Base-by-base conservation (phyloP, 805 yeast species). In the Yamadazyma tumulicola region DNA sequence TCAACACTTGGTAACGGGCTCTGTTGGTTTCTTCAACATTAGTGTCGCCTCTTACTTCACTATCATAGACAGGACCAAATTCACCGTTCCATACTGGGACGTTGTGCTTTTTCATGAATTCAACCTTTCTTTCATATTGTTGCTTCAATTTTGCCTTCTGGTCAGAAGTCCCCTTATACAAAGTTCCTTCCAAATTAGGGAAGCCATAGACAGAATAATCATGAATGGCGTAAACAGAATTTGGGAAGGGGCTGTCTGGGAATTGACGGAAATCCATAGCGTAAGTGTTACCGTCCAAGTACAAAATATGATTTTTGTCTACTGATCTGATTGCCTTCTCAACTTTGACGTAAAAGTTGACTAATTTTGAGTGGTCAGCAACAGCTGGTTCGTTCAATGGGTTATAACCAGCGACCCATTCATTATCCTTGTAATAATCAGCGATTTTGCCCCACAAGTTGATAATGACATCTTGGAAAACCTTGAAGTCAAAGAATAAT, bases 31-130 rank as follows among this genome's bases (percentile, higher is more conserved):
- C 45, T 9, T 58, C 70, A 5, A 59, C 54, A 35, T 67, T 54
- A 1, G 38, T 32, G 44, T 69, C 74, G 14, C 74, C 74, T 35
- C 76, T 55, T 17, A 50, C 55, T 17, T 59, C 51, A 9, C 70
- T 57, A 12, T 72, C 66, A 46, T 69, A 69, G 22, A 72, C 74
- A 6, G 77, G 75, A 21, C 77, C 75, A 48, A 72, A 69, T 49
- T 72, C 74, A 19, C 77, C 77, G 48, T 70, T 69, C 77, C 77
- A 72, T 13, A 72, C 74, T 2, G 77, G 75, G 7, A 70, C 73
- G 10, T 60, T 47, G 39, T 56, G 46, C 23, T 57, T 42, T 25
- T 43, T 45, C 65, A 67, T 67, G 49, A 58, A 67, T 41, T 68
- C 67, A 39, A 71, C 48, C 48, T 72, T 72, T 31, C 74, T 49